phyloP scores from a whole-genome alignment of 2,329 filamentous ascomycete species.

The Stemphylium vesicarium region DNA sequence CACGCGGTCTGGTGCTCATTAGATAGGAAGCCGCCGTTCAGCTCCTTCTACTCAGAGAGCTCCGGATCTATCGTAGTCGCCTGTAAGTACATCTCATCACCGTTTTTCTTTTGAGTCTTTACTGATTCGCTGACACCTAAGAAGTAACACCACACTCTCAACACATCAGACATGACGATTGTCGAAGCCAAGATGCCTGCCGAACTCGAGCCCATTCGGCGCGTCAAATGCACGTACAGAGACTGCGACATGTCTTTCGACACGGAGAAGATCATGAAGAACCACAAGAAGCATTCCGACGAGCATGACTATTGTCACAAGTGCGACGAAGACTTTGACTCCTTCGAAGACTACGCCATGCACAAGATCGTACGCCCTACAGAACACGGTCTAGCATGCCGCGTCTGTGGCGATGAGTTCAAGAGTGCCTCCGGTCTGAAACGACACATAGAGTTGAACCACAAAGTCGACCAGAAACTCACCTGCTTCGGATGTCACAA shows the following conservation, averaged over 20 bases:
- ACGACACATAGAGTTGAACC: constrained; percentile 57
- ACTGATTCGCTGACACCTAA: neutral
- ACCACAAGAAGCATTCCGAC: constrained; percentile 57
- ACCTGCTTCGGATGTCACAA: constrained; percentile 60
- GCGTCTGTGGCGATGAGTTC: constrained; percentile 64
- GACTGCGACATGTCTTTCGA: constrained; percentile 57
- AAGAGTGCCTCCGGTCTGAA: constrained; percentile 59
- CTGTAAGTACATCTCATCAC: neutral
- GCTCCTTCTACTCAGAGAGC: too few species aligned
- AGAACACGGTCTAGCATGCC: constrained; percentile 60
- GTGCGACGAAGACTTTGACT: constrained; percentile 55
- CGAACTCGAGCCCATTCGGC: constrained; percentile 26
- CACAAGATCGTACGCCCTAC: constrained; percentile 53
- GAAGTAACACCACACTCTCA: neutral
- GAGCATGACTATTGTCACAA: constrained; percentile 56
- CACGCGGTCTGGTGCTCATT: too few species aligned
- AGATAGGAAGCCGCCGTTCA: too few species aligned
- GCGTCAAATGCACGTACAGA: constrained; percentile 53
- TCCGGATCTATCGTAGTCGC: neutral
- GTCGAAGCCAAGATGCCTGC: constrained; percentile 30
- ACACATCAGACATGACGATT: too few species aligned
- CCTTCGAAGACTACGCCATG: constrained; percentile 53
- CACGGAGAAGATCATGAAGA: constrained; percentile 54
- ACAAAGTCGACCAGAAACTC: constrained; percentile 58
- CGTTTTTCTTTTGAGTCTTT: neutral